Percentiles rank a stretch among this genome's conserved stretches.
Conservation (phyloP, 2,329 filamentous ascomycete species). For the Xylaria sp. region DNA sequence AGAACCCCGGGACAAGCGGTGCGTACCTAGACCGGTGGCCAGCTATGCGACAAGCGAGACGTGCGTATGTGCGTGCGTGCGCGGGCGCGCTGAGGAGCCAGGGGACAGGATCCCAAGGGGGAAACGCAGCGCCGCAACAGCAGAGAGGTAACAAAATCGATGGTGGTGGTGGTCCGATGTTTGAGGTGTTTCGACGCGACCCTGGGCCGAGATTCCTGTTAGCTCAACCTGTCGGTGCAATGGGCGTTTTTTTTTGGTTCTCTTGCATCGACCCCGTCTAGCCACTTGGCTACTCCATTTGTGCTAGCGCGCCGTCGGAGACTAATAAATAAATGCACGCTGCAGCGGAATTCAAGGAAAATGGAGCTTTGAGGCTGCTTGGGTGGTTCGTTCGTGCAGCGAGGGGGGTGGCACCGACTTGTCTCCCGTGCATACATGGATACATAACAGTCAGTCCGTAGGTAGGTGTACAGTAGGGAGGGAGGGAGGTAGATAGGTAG, state of each 20-base stretch:
- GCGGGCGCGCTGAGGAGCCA: slow-evolving; percentile 25
- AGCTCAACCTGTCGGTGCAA: slow-evolving; percentile 40
- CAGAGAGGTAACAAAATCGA: slow-evolving; percentile 27
- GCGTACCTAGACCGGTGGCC: slow-evolving; percentile 34
- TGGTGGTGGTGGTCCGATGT: slow-evolving; percentile 41
- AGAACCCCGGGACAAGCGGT: slow-evolving; percentile 30
- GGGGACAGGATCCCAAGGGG: slow-evolving; percentile 31
- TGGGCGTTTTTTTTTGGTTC: slow-evolving; percentile 39
- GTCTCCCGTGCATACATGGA: slow-evolving; percentile 25
- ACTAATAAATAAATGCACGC: slow-evolving; percentile 33
- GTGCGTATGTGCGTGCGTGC: slow-evolving; percentile 27
- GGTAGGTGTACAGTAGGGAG: no score
- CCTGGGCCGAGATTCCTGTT: slow-evolving; percentile 45
- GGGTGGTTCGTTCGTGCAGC: slow-evolving; percentile 38
- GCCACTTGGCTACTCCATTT: slow-evolving; percentile 38
- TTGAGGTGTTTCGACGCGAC: slow-evolving; percentile 45
- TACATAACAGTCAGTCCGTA: no score
- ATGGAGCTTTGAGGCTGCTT: slow-evolving; percentile 42
- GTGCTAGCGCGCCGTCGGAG: slow-evolving; percentile 36
- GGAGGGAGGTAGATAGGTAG: no score
- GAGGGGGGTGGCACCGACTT: slow-evolving; percentile 24
- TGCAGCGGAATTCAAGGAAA: slow-evolving; percentile 36
- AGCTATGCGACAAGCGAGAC: slow-evolving; percentile 32
- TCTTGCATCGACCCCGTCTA: slow-evolving; percentile 31
- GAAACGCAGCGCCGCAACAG: slow-evolving; percentile 30